These are phyloP conservation scores for Naganishia vishniacii DNA, from an alignment of 768 basidiomycete genomes.

Conservation along the genomic window DNA sequence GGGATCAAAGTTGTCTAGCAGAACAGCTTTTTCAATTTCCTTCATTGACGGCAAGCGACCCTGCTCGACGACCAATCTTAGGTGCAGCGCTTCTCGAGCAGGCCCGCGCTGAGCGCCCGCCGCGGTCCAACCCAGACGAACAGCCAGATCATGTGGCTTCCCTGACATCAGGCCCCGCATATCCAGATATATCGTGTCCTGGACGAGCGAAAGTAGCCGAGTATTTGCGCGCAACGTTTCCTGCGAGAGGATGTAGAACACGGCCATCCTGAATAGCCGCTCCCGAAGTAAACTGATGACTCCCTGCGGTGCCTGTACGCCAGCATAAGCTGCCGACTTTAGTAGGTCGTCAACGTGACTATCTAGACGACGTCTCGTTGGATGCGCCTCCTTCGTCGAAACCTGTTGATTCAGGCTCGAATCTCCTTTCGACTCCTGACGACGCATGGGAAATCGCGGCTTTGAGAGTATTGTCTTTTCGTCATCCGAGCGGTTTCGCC, in stretches of 20 bases:
- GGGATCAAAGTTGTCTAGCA: constrained; percentile 2
- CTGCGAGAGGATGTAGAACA: constrained; percentile 1
- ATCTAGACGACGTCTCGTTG: background rate
- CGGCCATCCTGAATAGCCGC: background rate
- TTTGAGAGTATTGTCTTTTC: background rate
- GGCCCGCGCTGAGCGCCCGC: background rate
- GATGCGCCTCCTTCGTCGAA: too few species aligned
- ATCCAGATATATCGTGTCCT: constrained; percentile 1
- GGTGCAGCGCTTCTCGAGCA: constrained; percentile 13
- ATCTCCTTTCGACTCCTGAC: background rate
- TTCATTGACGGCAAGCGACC: constrained; percentile 6
- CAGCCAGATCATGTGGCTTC: constrained; percentile 16
- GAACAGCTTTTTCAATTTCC: constrained; percentile 8
- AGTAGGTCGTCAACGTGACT: background rate
- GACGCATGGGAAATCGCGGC: background rate
- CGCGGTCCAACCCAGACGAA: constrained; percentile 10
- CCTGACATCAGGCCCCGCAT: background rate
- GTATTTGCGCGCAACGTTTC: constrained; percentile 1
- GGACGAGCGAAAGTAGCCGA: background rate
- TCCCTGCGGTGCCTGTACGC: background rate
- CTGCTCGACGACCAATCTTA: background rate
- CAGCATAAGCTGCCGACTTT: background rate
- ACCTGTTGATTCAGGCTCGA: background rate
- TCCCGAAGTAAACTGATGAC: constrained; percentile 7
- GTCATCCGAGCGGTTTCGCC: background rate